Base-by-base conservation (phyloP, 441 rosid species). In the California macrophylla region DNA sequence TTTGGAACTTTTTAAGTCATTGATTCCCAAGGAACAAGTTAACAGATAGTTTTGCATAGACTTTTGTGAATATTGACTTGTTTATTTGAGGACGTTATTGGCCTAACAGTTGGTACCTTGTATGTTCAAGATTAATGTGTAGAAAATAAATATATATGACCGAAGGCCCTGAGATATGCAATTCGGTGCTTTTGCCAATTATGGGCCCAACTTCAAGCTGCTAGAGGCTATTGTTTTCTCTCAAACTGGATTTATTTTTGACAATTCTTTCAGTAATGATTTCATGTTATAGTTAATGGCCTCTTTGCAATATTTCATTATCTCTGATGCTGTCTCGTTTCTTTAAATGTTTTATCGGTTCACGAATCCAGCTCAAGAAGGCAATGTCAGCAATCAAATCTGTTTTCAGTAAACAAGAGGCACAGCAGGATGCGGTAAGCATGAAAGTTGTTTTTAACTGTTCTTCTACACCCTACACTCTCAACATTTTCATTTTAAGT, bases 311-410 rank as follows among this genome's bases (percentile, higher is more conserved):
- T 24, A 47, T 18, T 69, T 74, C 50, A 60, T 29, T 36, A 56
- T 60, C 66, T 69, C 69, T 67, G 60, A n/a, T 68, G 32, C 64
- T 32, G 42, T 74, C 36, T 69, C 70, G 34, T 15, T n/a, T 36
- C 36, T 16, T 36, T 72, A 40, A 40, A 40, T 40, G 47, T 26
- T 66, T 71, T 3, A 30, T 36, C 71, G 47, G 26, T 68, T 50
- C 42, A 69, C 40, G 24, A 26, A 69, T 82, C 72, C 79, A 91
- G 95, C 77, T 87, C 70, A 89, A 80, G 82, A 82, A 87, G 9
- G 92, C 93, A 76, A 84, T 90, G 72, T 86, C 88, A 66, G 82
- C 93, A 65, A 68, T 91, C 80, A 87, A 82, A 76, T 86, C 89
- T 3, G 70, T 89, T 58, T 76, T 91, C 66, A 81, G 96, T 65